Evolutionary conservation across 352 stramenopile species (phyloP), one percentile per base, ranked within the genome.

Genomic region (Pythium guiyangense): DNA sequence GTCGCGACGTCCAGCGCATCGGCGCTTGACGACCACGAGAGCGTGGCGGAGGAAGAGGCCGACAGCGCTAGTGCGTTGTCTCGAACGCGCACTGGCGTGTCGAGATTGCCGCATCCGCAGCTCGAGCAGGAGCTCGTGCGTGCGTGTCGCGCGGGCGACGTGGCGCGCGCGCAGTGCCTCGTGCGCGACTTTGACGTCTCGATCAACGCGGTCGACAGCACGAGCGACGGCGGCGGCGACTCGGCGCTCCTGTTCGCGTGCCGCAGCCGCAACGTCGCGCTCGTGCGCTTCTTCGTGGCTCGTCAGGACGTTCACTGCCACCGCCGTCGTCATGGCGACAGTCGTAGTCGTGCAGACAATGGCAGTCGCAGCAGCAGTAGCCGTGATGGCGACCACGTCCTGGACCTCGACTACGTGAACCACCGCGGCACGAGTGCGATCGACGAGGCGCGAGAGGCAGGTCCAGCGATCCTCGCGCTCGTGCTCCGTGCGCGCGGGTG

Each of bases 141-240:
- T 15, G 65, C 66, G 2, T 71, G 64, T 25, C 55, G 67, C 59
- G 34, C 35, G 17, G 66, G 55, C 0, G 51, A 76, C 25, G 39
- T 74, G 9, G 53, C 61, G 27, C 67, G 50, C 20, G 57, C 74
- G 48, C 44, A 44, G 20, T 79, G 79, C 31, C 63, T 66, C 37
- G 53, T 79, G 22, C 66, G 79, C 4, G 73, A 83, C 31, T 83
- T 55, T 27, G 49, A 59, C 9, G 60, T 79, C 11, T 73, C 67
- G 0, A 64, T 79, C 9, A 79, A 79, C 35, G 43, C 55, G 17
- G 60, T 68, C 0, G 69, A 75, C 27, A 20, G 6, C 29, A 27
- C 59, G 10, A 22, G 31, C 26, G 31, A 37, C 4, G 46, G 29
- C 4, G 62, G 54, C 6, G 34, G 29, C 2, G 57, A 65, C n/a